A percentile compares a stretch with the other conserved stretches of the same genome.
These are phyloP conservation scores for Halenospora varia DNA, from an alignment of 495 filamentous ascomycete genomes.

Conservation along the genomic window DNA sequence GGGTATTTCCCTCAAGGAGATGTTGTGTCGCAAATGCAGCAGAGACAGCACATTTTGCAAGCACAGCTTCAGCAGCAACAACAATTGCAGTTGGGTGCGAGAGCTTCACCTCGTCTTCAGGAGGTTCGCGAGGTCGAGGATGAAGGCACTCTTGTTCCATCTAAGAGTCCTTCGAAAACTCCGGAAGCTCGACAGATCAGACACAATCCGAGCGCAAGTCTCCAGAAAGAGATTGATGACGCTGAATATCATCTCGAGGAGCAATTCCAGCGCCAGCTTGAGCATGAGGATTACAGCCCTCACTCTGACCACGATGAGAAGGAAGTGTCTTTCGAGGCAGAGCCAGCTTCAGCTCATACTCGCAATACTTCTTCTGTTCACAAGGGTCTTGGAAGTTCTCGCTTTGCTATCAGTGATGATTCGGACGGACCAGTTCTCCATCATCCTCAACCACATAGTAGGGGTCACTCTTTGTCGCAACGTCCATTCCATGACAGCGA, in stretches of 20 bases:
- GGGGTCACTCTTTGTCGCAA: slow-evolving; percentile 53
- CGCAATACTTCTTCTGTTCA: slow-evolving; percentile 34
- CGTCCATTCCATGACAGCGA: slow-evolving; percentile 39
- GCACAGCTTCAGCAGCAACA: slow-evolving; percentile 51
- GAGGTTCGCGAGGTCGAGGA: slow-evolving; percentile 52
- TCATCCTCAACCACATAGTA: slow-evolving; percentile 58
- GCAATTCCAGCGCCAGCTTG: slow-evolving; percentile 65
- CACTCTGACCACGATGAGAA: slow-evolving; percentile 38
- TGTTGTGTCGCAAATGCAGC: slow-evolving; percentile 39
- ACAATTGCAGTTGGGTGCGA: slow-evolving; percentile 42
- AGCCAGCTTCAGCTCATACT: slow-evolving; percentile 26
- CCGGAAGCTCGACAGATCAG: slow-evolving; percentile 35
- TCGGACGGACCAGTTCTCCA: slow-evolving; percentile 44
- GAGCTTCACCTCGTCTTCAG: slow-evolving; percentile 52
- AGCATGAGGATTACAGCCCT: slow-evolving; percentile 60
- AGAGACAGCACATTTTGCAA: slow-evolving; percentile 56
- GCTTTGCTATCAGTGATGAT: slow-evolving; percentile 36
- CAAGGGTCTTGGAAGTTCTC: slow-evolving; percentile 28
- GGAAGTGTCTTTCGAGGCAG: slow-evolving; percentile 19
- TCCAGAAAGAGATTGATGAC: slow-evolving; percentile 83
- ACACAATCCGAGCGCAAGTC: slow-evolving; percentile 25
- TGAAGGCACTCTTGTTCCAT: slow-evolving; percentile 41
- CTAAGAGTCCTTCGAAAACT: slow-evolving; percentile 43
- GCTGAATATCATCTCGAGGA: slow-evolving; percentile 79
- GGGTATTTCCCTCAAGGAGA: slow-evolving; percentile 30